Evolutionary conservation across 2,329 filamentous ascomycete genomes (phyloP).

Genomic region (Proliferodiscus dingleyae): DNA sequence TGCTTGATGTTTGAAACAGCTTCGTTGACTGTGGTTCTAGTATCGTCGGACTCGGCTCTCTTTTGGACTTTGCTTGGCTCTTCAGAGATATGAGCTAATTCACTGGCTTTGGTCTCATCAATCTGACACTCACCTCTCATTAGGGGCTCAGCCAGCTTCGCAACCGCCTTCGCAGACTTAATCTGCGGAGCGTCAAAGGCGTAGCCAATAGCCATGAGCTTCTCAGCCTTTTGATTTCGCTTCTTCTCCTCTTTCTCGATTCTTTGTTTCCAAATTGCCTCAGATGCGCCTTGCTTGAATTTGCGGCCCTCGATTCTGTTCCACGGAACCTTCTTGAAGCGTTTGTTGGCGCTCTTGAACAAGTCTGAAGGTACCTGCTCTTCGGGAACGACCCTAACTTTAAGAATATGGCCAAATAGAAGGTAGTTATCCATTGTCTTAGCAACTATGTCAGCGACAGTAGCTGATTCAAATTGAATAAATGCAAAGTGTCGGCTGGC

Average conservation of each 20-base stretch:
- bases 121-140: conserved; percentile 23
- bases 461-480: conserved; percentile 73
- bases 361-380: conserved; percentile 75
- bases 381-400: conserved; percentile 72
- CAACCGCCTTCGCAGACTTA: conserved; percentile 55
- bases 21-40: conserved; percentile 6
- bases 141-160: conserved; percentile 28
- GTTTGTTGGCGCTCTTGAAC: conserved; percentile 85
- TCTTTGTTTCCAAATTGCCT: conserved; percentile 73
- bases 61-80: conserved; percentile 15
- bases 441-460: conserved; percentile 86
- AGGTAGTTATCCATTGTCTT: conserved; percentile 98
- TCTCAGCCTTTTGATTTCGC: conserved; percentile 63
- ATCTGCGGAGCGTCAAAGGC: conserved; percentile 71
- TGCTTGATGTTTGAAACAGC: conserved; percentile 5
- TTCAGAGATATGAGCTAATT: conserved; percentile 21
- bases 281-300: conserved; percentile 67
- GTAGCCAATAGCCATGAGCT: conserved; percentile 77
- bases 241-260: conserved; percentile 68
- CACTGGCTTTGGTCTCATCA: conserved; percentile 28
- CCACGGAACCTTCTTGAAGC: conserved; percentile 84
- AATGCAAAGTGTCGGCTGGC: conserved; percentile 92
- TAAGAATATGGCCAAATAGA: conserved; percentile 88
- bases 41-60: conserved; percentile 14
- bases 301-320: conserved; percentile 77